Percentiles rank a stretch among this genome's conserved stretches.
These are phyloP conservation scores for Triticum aestivum DNA, from an alignment of 176 grass and related monocot species.

Conservation along the genomic window DNA sequence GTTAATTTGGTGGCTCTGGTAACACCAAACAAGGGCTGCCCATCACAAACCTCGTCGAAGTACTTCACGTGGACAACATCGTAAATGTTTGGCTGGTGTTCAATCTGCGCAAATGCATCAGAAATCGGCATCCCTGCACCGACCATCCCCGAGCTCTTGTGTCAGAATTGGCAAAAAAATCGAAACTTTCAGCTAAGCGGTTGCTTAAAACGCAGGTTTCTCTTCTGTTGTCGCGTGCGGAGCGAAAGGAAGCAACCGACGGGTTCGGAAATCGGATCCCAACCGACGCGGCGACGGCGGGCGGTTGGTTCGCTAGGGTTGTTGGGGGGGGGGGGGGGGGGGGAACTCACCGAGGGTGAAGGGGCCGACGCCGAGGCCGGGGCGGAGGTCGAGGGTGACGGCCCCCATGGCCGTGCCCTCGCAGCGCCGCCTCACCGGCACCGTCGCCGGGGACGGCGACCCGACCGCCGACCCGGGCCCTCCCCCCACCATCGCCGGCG, in stretches of 20 bases:
- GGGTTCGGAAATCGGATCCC: slow-evolving; percentile 19
- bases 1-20: neutral
- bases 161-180: slow-evolving; percentile 13
- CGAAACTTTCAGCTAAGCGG: neutral
- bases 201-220: slow-evolving; percentile 18
- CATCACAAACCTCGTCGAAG: slow-evolving; percentile 80
- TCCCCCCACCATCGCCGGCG: slow-evolving; percentile 34
- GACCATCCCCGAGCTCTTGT: slow-evolving; percentile 21
- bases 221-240: neutral
- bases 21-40: neutral
- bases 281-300: neutral
- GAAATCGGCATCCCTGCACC: slow-evolving; percentile 89
- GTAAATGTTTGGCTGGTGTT: slow-evolving; percentile 82
- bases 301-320: neutral
- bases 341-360: slow-evolving; percentile 73
- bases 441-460: slow-evolving; percentile 43
- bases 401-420: slow-evolving; percentile 93
- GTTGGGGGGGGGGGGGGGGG: neutral
- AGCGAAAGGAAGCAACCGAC: neutral
- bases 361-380: slow-evolving; percentile 78
- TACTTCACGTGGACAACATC: slow-evolving; percentile 94
- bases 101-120: slow-evolving; percentile 84
- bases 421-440: slow-evolving; percentile 58
- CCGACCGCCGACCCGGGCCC: slow-evolving; percentile 20
- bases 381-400: slow-evolving; percentile 91